Conservation (phyloP, 2,329 filamentous ascomycete genomes). For the Alternaria triticina region DNA sequence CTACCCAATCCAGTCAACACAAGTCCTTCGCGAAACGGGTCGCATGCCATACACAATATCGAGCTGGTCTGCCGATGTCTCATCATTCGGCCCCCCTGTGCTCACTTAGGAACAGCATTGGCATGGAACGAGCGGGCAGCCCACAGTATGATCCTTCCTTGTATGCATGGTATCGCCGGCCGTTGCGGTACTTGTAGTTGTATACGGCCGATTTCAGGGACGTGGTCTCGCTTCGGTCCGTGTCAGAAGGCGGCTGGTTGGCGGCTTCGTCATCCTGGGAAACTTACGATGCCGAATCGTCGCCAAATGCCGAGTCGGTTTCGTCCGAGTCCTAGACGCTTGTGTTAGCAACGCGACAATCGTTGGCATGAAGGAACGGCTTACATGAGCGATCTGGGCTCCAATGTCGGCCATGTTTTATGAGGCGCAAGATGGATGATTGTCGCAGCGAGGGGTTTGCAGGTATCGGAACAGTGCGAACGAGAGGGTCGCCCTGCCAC, state of each 20-base stretch:
- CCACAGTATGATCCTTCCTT: slow-evolving; percentile 34
- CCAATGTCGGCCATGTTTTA: slow-evolving; percentile 22
- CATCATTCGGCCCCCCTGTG: slow-evolving; percentile 43
- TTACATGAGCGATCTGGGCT: slow-evolving; percentile 24
- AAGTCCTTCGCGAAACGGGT: too few relatives aligned
- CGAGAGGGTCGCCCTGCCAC: neutral
- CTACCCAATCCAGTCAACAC: slow-evolving; percentile 16
- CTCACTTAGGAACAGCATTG: slow-evolving; percentile 4
- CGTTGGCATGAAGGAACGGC: neutral
- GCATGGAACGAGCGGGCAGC: slow-evolving; percentile 9
- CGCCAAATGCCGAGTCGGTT: slow-evolving; percentile 25
- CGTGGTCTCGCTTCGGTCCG: slow-evolving; percentile 25
- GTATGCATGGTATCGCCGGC: slow-evolving; percentile 38
- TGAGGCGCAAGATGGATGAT: neutral
- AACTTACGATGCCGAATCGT: slow-evolving; percentile 26
- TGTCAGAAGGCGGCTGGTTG: neutral
- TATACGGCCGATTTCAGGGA: slow-evolving; percentile 32
- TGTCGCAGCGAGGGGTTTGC: neutral
- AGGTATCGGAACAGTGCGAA: neutral
- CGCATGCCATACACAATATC: slow-evolving; percentile 43
- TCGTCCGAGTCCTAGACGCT: slow-evolving; percentile 21
- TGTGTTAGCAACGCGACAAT: neutral
- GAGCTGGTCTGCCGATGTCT: slow-evolving; percentile 46
- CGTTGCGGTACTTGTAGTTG: slow-evolving; percentile 36
- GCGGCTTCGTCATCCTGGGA: neutral